A percentile compares a stretch with the other conserved stretches of the same genome.
Evolutionary conservation across 805 yeast species (phyloP).

Genomic region (Kuraishia hungarica): DNA sequence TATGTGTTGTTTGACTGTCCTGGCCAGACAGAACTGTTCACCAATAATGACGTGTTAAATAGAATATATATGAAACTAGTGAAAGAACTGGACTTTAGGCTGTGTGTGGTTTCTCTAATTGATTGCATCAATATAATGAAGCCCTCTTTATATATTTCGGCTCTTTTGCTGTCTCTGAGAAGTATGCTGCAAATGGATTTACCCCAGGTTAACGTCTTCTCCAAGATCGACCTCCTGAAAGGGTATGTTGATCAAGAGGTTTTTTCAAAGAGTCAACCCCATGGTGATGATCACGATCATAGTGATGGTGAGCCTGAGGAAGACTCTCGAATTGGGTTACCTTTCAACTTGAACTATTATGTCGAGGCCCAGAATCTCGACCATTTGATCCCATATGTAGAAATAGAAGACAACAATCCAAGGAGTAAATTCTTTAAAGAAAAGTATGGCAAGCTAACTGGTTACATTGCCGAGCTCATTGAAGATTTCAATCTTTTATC

Average conservation of each 20-base stretch:
- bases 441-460: constrained; percentile 52
- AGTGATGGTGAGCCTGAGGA: constrained; percentile 33
- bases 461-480: constrained; percentile 72
- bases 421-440: constrained; percentile 38
- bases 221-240: constrained; percentile 78
- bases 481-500: constrained; percentile 83
- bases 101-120: constrained; percentile 78
- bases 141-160: constrained; percentile 84
- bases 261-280: constrained; percentile 5
- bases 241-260: constrained; percentile 31
- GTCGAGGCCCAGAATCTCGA: constrained; percentile 86
- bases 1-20: constrained; percentile 85
- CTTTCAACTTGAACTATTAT: constrained; percentile 77
- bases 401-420: constrained; percentile 62
- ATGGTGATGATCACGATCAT: constrained; percentile 4
- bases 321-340: constrained; percentile 35
- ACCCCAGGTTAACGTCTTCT: constrained; percentile 89
- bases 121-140: constrained; percentile 77
- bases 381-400: constrained; percentile 57
- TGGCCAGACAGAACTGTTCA: constrained; percentile 92
- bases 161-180: constrained; percentile 70
- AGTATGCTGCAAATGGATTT: constrained; percentile 89
- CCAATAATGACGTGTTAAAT: constrained; percentile 73
- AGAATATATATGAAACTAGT: constrained; percentile 59
- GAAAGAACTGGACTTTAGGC: constrained; percentile 56